Evolutionary conservation across 345 rosid species (phyloP).

Genomic region (Gossypium longicalyx): DNA sequence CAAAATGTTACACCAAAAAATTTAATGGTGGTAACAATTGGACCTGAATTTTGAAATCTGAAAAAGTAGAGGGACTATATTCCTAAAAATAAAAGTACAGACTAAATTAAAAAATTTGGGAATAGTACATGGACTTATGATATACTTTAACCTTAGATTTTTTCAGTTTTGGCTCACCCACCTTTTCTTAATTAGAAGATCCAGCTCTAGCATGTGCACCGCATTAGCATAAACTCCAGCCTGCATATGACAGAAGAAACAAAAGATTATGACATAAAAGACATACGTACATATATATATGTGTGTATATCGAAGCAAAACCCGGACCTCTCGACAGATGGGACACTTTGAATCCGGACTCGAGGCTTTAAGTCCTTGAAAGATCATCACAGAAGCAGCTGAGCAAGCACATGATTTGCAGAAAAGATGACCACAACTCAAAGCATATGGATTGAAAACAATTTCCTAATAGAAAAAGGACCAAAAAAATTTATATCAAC

Average conservation of each 20-base stretch:
- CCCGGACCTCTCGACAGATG: conserved; percentile 82
- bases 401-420: conserved; percentile 90
- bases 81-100: too few relatives aligned
- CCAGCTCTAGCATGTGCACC: conserved; percentile 69
- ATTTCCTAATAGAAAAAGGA: conserved; percentile 48
- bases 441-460: conserved; percentile 80
- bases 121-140: too few relatives aligned
- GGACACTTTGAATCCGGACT: conserved; percentile 66
- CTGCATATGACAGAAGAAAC: conserved; percentile 29
- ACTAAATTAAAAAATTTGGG: too few relatives aligned
- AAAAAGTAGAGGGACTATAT: too few relatives aligned
- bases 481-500: not conserved
- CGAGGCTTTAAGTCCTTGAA: conserved; percentile 71
- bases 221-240: conserved; percentile 70
- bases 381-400: conserved; percentile 70
- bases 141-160: too few relatives aligned
- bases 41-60: too few relatives aligned
- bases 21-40: too few relatives aligned
- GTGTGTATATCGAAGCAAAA: not conserved
- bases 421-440: conserved; percentile 85
- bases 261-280: not conserved
- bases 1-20: too few relatives aligned
- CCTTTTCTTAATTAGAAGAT: conserved; percentile 65
- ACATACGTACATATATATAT: too few relatives aligned
- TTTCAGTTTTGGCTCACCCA: conserved; percentile 14